Conservation (phyloP, 352 stramenopile genomes). For the Pythium oligandrum region DNA sequence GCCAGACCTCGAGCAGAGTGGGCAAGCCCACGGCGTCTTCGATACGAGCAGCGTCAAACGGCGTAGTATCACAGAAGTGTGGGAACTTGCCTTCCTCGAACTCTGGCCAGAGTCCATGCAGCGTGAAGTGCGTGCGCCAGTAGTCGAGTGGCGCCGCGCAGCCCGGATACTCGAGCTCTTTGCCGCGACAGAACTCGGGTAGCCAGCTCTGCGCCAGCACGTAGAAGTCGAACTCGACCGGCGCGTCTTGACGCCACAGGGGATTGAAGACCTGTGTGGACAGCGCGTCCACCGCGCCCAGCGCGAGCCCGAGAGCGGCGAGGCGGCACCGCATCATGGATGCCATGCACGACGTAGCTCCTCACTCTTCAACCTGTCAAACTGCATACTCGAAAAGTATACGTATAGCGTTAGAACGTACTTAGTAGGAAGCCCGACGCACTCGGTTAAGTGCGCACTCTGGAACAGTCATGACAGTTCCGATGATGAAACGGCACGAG, state of each 20-base stretch:
- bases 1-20: conserved; percentile 77
- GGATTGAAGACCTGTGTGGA: conserved; percentile 10
- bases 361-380: no score
- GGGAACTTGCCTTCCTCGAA: conserved; percentile 56
- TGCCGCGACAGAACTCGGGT: conserved; percentile 73
- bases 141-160: conserved; percentile 58
- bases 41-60: conserved; percentile 62
- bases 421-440: no score
- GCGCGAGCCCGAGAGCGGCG: no score
- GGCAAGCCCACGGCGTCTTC: conserved; percentile 65
- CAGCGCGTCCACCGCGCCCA: no score
- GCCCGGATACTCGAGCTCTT: conserved; percentile 53
- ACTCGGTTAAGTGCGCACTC: no score
- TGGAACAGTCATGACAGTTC: no score
- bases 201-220: conserved; percentile 90
- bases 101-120: conserved; percentile 90
- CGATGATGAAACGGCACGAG: no score
- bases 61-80: conserved; percentile 63
- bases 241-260: not conserved
- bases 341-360: no score
- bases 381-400: no score
- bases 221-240: conserved; percentile 76
- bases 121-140: conserved; percentile 84
- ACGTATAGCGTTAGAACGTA: no score
- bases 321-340: no score